phyloP scores from a whole-genome alignment of 2,329 filamentous ascomycete species.

The Fusarium temperatum region DNA sequence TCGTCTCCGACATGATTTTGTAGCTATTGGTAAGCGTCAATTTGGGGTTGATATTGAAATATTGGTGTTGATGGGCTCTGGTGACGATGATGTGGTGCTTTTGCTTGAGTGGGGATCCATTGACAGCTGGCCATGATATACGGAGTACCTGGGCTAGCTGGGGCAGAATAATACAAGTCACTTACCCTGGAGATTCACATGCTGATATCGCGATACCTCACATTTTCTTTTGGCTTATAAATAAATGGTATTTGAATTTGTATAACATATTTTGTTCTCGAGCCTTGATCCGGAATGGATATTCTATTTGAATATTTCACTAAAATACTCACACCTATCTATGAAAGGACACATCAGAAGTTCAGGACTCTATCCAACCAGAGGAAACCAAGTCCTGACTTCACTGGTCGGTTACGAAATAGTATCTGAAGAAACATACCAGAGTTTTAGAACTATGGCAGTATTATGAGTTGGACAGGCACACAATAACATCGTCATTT shows the following conservation, averaged over 20 bases:
- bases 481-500: constrained; percentile 32
- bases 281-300: no score
- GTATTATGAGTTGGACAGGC: background rate
- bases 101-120: constrained; percentile 3
- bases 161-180: background rate
- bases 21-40: background rate
- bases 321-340: background rate
- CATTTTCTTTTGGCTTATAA: background rate
- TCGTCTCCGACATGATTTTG: constrained; percentile 52
- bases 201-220: background rate
- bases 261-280: background rate
- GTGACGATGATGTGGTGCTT: constrained; percentile 25
- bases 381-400: no score
- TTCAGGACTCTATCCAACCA: background rate
- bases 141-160: background rate
- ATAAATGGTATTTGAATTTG: background rate
- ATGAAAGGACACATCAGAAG: background rate
- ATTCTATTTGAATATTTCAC: background rate
- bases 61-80: background rate
- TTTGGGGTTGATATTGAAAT: background rate
- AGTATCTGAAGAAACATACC: background rate
- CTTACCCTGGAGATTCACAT: constrained; percentile 15
- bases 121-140: constrained; percentile 22
- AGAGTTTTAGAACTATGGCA: background rate
- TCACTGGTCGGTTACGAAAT: background rate